A percentile compares a stretch with the other conserved stretches of the same genome.
These are phyloP conservation scores for Penicillium sp. DNA, from an alignment of 2,329 filamentous ascomycete species.

Conservation along the genomic window DNA sequence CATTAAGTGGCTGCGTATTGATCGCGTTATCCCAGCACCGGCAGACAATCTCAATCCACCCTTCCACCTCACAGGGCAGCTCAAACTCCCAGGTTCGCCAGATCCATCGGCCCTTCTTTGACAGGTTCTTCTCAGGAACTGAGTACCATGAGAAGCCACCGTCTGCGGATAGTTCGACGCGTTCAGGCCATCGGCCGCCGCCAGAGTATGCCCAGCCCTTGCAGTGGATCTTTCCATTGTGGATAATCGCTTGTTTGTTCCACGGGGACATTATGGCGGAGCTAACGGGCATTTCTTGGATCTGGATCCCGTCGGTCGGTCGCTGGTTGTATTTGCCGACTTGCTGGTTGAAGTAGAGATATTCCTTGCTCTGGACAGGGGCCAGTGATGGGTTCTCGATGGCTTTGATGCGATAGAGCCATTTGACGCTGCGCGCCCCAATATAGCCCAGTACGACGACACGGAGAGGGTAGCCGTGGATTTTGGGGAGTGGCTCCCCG, in stretches of 20 bases:
- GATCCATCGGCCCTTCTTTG: slow-evolving; percentile 64
- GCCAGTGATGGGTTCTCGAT: slow-evolving; percentile 61
- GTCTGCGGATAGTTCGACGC: slow-evolving; percentile 68
- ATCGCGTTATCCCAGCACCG: slow-evolving; percentile 67
- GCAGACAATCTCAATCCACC: slow-evolving; percentile 64
- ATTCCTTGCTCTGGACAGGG: slow-evolving; percentile 61
- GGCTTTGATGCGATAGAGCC: slow-evolving; percentile 67
- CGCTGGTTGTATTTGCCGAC: slow-evolving; percentile 69
- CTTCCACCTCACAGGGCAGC: slow-evolving; percentile 65
- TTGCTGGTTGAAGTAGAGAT: slow-evolving; percentile 70
- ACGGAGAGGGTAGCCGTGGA: slow-evolving; percentile 69
- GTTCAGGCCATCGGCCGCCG: slow-evolving; percentile 63
- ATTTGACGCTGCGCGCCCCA: slow-evolving; percentile 68
- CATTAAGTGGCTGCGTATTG: slow-evolving; percentile 63
- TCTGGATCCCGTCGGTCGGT: slow-evolving; percentile 66
- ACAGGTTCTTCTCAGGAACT: slow-evolving; percentile 64
- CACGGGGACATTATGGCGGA: slow-evolving; percentile 69
- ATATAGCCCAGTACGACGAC: slow-evolving; percentile 70
- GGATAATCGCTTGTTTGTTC: slow-evolving; percentile 65
- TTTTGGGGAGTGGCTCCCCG: slow-evolving; percentile 64
- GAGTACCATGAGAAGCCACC: slow-evolving; percentile 69
- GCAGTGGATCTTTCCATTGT: slow-evolving; percentile 62
- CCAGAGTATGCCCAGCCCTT: slow-evolving; percentile 65
- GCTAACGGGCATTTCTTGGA: slow-evolving; percentile 74
- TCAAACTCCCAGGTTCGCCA: slow-evolving; percentile 70